Base-by-base conservation (phyloP, 2,329 filamentous ascomycete species). In the Cytospora piceae region DNA sequence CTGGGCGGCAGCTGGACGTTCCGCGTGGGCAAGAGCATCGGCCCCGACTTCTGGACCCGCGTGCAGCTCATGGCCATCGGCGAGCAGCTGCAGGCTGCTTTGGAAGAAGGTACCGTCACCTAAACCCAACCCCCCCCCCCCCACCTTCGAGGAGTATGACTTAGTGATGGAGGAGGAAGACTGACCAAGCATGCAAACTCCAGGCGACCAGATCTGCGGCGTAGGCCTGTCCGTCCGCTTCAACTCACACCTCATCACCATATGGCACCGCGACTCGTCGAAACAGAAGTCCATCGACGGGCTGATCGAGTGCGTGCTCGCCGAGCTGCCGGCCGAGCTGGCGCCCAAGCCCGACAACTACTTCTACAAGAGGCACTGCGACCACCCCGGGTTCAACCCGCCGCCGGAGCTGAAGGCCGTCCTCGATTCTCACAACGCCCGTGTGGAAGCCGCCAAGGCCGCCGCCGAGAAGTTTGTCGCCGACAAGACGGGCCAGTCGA, bases 1-100 rank as follows among this genome's bases (percentile, higher is more conserved):
- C 84, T 88, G 68, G 94, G 94, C 61, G 94, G 94, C 58, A 90
- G 91, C 75, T 97, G 93, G 93, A 96, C 93, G 27, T 96, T 98
- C 78, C 89, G 94, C 59, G 90, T 97, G 54, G 88, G 90, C 69
- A 97, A 96, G 81, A 83, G 82, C 68, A 84, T 85, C 46, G 87
- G 87, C 7, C 85, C 87, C 3, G 90, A 90, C 72, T 90, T 92
- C 74, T 97, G 90, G 92, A 93, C 89, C 72, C 88, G 89, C 74
- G 84, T 97, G 68, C 87, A 93, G 79, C 80, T 94, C 74, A 83
- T 95, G 77, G 92, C 92, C 39, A 92, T 95, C 68, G 92, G 92
- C 39, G 92, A 96, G 81, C 85, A 90, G 74, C 80, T 96, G 69
- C 90, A 95, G 79, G 83, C 85, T 69, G 90, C 86, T 20, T 82